Evolutionary conservation across 805 yeast genomes (phyloP).

Genomic region (Metschnikowia sp.): DNA sequence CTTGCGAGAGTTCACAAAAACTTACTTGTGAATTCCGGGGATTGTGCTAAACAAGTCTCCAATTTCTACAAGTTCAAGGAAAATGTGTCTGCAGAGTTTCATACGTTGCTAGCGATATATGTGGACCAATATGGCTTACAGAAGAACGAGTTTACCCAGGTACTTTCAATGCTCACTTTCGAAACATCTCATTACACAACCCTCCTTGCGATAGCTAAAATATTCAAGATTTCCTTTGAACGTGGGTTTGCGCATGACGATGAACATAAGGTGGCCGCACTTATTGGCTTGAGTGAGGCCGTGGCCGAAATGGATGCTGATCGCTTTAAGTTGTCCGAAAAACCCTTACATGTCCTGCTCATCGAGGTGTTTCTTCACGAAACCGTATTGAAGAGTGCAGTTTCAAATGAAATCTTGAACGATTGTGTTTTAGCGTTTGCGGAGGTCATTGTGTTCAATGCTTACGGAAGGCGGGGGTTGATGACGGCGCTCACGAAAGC

Average conservation of each 20-base stretch:
- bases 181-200: slow-evolving; percentile 23
- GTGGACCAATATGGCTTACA: slow-evolving; percentile 8
- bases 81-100: slow-evolving; percentile 32
- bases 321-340: slow-evolving; percentile 63
- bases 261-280: slow-evolving; percentile 7
- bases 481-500: slow-evolving; percentile 55
- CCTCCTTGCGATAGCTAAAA: slow-evolving; percentile 23
- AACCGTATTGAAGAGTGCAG: slow-evolving; percentile 36
- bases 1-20: slow-evolving; percentile 19
- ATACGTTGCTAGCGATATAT: slow-evolving; percentile 14
- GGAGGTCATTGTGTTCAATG: slow-evolving; percentile 41
- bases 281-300: slow-evolving; percentile 38
- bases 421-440: slow-evolving; percentile 33
- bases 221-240: slow-evolving; percentile 17
- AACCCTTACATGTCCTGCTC: slow-evolving; percentile 54
- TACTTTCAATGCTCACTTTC: slow-evolving; percentile 14
- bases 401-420: slow-evolving; percentile 23
- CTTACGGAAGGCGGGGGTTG: slow-evolving; percentile 64
- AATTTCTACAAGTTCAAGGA: slow-evolving; percentile 45
- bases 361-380: slow-evolving; percentile 50
- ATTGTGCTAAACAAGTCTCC: slow-evolving; percentile 21
- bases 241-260: not conserved
- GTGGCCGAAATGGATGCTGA: slow-evolving; percentile 61
- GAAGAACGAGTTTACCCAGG: not conserved
- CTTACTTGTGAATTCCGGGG: slow-evolving; percentile 21